phyloP scores from a whole-genome alignment of 805 yeast genomes.

The Lipomyces kockii region DNA sequence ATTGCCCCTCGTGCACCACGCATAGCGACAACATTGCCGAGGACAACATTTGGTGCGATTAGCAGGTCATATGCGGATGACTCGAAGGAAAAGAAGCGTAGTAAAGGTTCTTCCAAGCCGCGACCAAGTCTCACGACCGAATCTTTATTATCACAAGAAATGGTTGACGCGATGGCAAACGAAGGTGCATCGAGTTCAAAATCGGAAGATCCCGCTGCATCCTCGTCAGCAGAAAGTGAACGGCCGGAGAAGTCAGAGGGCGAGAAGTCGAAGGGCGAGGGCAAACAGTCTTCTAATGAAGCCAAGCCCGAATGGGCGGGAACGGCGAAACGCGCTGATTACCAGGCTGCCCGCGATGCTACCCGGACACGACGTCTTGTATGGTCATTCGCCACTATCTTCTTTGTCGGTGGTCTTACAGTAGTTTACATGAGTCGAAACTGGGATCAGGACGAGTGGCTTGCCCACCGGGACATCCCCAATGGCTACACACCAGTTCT shows the following conservation, averaged over 20 bases:
- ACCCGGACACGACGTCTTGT: constrained; percentile 22
- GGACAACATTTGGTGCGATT: neutral
- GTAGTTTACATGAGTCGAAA: constrained; percentile 29
- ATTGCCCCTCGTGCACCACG: constrained; percentile 11
- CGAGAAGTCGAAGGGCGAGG: constrained; percentile 25
- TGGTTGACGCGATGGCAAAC: constrained; percentile 25
- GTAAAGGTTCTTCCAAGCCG: constrained; percentile 15
- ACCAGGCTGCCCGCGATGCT: constrained; percentile 45
- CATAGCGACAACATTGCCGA: neutral
- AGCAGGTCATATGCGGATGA: neutral
- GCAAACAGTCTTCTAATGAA: constrained; percentile 1
- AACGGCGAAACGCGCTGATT: constrained; percentile 51
- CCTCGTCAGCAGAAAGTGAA: constrained; percentile 12
- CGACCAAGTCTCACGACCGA: constrained; percentile 33
- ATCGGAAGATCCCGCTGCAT: constrained; percentile 17
- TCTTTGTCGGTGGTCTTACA: constrained; percentile 17
- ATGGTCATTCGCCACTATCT: constrained; percentile 15
- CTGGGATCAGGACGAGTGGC: constrained; percentile 62
- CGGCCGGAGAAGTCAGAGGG: constrained; percentile 33
- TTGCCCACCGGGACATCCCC: constrained; percentile 56
- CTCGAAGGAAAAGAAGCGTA: neutral
- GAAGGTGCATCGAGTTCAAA: neutral
- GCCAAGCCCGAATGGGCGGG: constrained; percentile 55
- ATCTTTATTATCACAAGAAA: constrained; percentile 30
- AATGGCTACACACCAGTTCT: constrained; percentile 71